A percentile compares a stretch with the other conserved stretches of the same genome.
These are phyloP conservation scores for Dacryopinax primogenitus DNA, from an alignment of 768 basidiomycete species.

Conservation along the genomic window DNA sequence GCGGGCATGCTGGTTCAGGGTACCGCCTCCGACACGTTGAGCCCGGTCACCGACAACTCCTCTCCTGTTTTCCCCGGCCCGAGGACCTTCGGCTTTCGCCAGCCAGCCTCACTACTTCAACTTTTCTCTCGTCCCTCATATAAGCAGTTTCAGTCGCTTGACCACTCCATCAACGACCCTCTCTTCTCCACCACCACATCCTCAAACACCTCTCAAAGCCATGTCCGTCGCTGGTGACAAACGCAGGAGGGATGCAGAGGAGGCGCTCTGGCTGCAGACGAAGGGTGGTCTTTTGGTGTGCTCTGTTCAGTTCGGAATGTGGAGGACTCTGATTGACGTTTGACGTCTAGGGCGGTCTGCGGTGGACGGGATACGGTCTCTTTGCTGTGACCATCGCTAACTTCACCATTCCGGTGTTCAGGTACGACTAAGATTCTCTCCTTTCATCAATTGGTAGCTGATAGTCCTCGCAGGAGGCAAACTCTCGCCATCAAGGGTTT, in stretches of 20 bases:
- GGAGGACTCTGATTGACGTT: not conserved
- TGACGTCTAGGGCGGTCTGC: constrained; percentile 20
- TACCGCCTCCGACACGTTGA: not conserved
- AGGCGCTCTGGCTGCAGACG: constrained; percentile 18
- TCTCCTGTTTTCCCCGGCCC: not conserved
- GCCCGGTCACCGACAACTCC: not conserved
- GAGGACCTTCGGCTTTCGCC: not conserved
- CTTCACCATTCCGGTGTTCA: constrained; percentile 24
- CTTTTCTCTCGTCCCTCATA: not conserved
- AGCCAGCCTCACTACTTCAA: not conserved
- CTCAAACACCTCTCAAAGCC: not conserved
- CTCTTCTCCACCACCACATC: not conserved
- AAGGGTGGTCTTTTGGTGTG: constrained; percentile 22
- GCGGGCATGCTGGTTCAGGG: too few species aligned
- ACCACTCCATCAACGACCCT: not conserved
- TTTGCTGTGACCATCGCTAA: constrained; percentile 22
- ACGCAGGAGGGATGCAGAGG: not conserved
- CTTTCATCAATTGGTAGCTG: not conserved
- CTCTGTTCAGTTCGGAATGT: not conserved
- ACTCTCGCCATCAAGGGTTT: constrained; percentile 72
- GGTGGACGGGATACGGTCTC: constrained; percentile 24
- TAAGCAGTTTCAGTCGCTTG: not conserved
- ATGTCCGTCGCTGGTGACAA: not conserved
- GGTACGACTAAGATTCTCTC: constrained; percentile 17
- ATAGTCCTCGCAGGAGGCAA: constrained; percentile 43